Base-by-base conservation (phyloP, 495 filamentous ascomycete species). In the Penicillium argentinense region DNA sequence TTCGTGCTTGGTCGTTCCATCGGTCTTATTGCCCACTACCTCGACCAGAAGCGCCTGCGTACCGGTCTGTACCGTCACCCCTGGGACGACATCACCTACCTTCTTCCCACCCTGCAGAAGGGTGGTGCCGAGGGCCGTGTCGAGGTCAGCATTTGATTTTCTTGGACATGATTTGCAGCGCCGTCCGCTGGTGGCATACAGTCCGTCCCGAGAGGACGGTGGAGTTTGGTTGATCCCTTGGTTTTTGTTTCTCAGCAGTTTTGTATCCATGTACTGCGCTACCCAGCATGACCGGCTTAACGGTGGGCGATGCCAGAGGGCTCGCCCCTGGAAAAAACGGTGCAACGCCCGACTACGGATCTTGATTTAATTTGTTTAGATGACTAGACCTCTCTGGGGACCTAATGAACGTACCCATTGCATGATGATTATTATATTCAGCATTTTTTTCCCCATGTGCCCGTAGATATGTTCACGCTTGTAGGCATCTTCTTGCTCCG, bases 31-130 rank as follows among this genome's bases (percentile, higher is more conserved):
- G 93, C 93, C 54, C 93, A 98, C 78, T 97, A 91, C 82, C 86
- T 98, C 56, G 93, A 98, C 73, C 93, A 98, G 80, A 98, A 98
- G 90, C 82, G 93, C 68, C 81, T 98, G 71, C 84, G 91, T 60
- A 98, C 93, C 59, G 93, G 93, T 63, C 82, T 98, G 54, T 98
- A 98, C 86, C 86, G 93, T 69, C 93, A 96, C 82, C 91, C 91
- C 64, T 96, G 90, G 91, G 91, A 96, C 67, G 89, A 95, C 68
- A 97, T 97, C 68, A 97, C 91, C 50, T 97, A 97, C 75, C 78
- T 97, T 38, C 86, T 97, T 42, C 91, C 91, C 56, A 87, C 77
- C 69, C 77, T 96, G 51, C 77, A 79, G 57, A 78, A 87, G 70
- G 75, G 79, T 21, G 91, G 90, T 60, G 75, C 76, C 39, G 91